Conservation (phyloP, 2,329 filamentous ascomycete genomes). For the Colletotrichum destructivum region DNA sequence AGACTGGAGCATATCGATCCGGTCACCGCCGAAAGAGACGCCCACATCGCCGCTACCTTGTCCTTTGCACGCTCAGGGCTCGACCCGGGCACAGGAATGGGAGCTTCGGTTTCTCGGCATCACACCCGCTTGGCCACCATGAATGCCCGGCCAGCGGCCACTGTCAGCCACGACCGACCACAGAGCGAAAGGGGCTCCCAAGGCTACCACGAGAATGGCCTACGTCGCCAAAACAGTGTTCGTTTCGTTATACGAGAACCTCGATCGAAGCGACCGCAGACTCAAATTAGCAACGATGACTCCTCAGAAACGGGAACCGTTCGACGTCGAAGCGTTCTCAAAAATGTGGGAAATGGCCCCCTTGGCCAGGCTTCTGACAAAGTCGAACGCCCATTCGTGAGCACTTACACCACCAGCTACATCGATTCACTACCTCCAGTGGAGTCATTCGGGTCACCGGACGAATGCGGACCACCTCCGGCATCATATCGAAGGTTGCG, state of each 20-base stretch:
- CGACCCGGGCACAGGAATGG: conserved; percentile 53
- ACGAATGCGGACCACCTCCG: conserved; percentile 63
- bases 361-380: neutral
- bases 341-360: conserved; percentile 10
- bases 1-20: conserved; percentile 65
- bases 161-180: conserved; percentile 21
- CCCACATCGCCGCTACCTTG: conserved; percentile 73
- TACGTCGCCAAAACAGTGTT: conserved; percentile 68
- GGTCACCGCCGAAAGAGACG: conserved; percentile 68
- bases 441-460: conserved; percentile 48
- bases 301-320: conserved; percentile 5
- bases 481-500: conserved; percentile 66
- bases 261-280: conserved; percentile 4
- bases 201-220: conserved; percentile 35
- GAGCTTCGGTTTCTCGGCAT: conserved; percentile 44
- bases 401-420: conserved; percentile 29
- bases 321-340: conserved; percentile 19
- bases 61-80: conserved; percentile 71
- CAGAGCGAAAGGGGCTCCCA: conserved; percentile 36
- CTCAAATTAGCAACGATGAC: neutral
- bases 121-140: neutral
- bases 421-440: conserved; percentile 31
- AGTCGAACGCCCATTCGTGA: conserved; percentile 2
- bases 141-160: neutral
- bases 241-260: conserved; percentile 61